phyloP scores from a whole-genome alignment of 2,329 filamentous ascomycete genomes.

The Pestalotiopsis sp. region DNA sequence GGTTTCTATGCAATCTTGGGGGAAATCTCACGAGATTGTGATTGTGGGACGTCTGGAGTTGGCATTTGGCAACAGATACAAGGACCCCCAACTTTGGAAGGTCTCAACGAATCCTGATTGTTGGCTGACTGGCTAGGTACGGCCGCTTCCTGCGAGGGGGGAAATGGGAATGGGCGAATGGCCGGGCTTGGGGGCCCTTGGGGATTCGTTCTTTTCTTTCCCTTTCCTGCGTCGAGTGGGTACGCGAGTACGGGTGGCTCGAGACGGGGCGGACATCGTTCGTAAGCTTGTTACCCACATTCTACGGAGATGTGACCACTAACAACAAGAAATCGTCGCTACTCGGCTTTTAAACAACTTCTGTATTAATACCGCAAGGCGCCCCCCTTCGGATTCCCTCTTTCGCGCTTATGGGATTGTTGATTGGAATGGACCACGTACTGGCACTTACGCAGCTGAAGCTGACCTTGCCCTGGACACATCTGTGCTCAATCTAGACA shows the following conservation, averaged over 20 bases:
- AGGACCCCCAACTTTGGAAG: not conserved
- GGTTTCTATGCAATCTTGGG: not conserved
- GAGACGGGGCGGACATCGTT: not conserved
- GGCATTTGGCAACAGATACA: not conserved
- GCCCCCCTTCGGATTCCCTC: not conserved
- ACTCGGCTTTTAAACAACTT: not conserved
- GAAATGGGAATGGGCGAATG: no score
- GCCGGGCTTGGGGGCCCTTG: not conserved
- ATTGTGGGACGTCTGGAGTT: not conserved
- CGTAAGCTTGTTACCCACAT: not conserved
- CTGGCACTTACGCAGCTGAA: not conserved
- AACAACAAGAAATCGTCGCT: not conserved
- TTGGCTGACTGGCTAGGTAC: not conserved
- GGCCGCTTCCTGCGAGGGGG: no score
- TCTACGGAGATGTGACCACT: not conserved
- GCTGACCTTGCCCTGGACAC: not conserved
- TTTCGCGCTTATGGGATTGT: not conserved
- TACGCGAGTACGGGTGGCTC: not conserved
- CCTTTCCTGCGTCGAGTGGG: not conserved
- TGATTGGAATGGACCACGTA: not conserved
- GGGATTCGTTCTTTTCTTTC: not conserved
- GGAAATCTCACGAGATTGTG: not conserved
- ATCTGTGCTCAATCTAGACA: not conserved
- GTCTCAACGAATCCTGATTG: not conserved
- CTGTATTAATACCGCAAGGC: not conserved